phyloP scores from a whole-genome alignment of 129 eudicot genomes.

The Flaveria brownii region DNA sequence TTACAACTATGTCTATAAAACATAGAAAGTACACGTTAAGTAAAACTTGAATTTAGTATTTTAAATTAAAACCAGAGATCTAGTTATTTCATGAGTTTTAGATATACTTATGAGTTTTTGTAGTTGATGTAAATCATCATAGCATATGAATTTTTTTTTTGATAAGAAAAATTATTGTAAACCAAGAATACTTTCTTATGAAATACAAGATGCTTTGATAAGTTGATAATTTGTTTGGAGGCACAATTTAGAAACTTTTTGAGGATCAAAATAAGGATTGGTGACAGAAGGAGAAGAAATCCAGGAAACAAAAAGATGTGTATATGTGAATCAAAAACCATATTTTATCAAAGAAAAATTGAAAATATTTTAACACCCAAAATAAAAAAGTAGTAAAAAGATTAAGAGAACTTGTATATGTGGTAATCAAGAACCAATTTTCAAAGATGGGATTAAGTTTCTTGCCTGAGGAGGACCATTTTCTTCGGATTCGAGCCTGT shows the following conservation, averaged over 20 bases:
- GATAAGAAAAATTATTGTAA: background rate
- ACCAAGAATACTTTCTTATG: background rate
- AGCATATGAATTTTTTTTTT: background rate
- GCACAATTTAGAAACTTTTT: background rate
- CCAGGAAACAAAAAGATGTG: too few relatives aligned
- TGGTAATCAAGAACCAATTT: constrained; percentile 17
- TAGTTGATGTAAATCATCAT: background rate
- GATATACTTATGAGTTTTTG: too few relatives aligned
- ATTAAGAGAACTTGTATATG: constrained; percentile 9
- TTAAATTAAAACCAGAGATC: background rate
- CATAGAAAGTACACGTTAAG: background rate
- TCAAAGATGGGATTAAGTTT: background rate
- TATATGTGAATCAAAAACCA: background rate
- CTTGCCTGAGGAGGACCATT: constrained; percentile 85
- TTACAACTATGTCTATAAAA: background rate
- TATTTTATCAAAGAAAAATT: background rate
- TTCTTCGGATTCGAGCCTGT: constrained; percentile 83
- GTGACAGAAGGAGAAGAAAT: background rate
- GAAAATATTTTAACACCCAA: background rate
- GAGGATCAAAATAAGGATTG: background rate
- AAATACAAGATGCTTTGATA: background rate
- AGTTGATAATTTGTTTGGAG: too few relatives aligned
- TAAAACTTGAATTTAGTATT: background rate
- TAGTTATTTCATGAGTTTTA: too few relatives aligned
- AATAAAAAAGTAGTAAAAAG: background rate